A percentile compares a stretch with the other conserved stretches of the same genome.
phyloP scores from a whole-genome alignment of 73 alveolate species.

The Stentor roeselii region DNA sequence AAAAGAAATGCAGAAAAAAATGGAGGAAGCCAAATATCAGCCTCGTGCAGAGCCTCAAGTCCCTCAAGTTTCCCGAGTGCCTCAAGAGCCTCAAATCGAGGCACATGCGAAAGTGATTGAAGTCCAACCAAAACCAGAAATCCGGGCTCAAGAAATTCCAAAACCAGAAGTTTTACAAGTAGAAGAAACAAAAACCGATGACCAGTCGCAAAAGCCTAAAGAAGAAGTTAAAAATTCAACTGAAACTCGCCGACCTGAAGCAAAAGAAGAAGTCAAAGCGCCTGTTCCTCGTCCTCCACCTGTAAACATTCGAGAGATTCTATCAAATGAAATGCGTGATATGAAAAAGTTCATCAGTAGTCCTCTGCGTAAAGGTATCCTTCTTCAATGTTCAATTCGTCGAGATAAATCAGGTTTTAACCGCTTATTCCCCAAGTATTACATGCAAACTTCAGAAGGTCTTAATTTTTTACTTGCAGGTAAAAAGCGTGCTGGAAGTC shows the following conservation, averaged over 20 bases:
- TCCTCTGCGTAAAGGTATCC: constrained; percentile 49
- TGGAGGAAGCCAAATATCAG: neutral
- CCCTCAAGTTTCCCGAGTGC: neutral
- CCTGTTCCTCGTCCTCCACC: constrained; percentile 13
- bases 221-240: neutral
- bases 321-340: constrained; percentile 33
- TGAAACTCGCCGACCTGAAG: neutral
- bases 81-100: neutral
- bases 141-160: neutral
- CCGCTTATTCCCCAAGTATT: constrained; percentile 76
- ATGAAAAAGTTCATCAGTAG: constrained; percentile 45
- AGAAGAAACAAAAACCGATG: neutral
- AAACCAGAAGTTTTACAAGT: neutral
- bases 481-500: constrained; percentile 70
- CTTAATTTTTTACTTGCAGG: constrained; percentile 74
- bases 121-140: neutral
- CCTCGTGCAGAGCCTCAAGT: neutral
- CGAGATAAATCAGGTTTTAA: constrained; percentile 76
- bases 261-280: neutral
- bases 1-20: constrained; percentile 6
- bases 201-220: neutral
- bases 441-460: constrained; percentile 72
- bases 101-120: neutral
- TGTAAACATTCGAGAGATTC: neutral
- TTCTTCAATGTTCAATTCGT: constrained; percentile 66